A percentile compares a stretch with the other conserved stretches of the same genome.
phyloP scores from a whole-genome alignment of 2,329 filamentous ascomycete species.

The Ascochyta fabae region DNA sequence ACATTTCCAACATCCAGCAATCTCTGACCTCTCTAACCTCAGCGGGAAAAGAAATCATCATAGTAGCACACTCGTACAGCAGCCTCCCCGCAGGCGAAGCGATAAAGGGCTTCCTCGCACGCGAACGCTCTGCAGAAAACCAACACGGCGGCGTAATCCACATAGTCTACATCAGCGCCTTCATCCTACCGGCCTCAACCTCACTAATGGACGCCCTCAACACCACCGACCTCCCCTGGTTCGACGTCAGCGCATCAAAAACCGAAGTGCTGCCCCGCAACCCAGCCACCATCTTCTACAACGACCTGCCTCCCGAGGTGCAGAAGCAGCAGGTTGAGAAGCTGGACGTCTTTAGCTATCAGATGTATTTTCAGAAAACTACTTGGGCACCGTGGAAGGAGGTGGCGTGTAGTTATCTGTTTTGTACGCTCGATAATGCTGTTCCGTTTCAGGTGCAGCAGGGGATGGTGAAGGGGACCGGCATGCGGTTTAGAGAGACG shows the following conservation, averaged over 20 bases:
- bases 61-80: slow-evolving; percentile 4
- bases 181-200: not conserved
- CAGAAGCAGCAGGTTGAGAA: not conserved
- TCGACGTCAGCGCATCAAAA: not conserved
- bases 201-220: slow-evolving; percentile 1
- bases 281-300: not conserved
- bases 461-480: slow-evolving; percentile 1
- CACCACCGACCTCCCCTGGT: slow-evolving; percentile 1
- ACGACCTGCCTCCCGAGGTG: not conserved
- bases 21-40: not conserved
- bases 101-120: not conserved
- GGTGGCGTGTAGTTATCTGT: not conserved
- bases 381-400: slow-evolving; percentile 2
- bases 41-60: not conserved
- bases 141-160: not conserved
- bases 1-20: not conserved
- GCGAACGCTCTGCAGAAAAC: not conserved
- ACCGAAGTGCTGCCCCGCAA: not conserved
- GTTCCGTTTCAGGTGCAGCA: not conserved
- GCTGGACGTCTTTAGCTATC: not conserved
- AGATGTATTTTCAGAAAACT: slow-evolving; percentile 4
- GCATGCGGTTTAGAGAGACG: not conserved
- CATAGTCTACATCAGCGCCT: not conserved
- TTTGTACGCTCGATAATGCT: not conserved
- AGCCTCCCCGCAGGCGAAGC: slow-evolving; percentile 4